phyloP scores from a whole-genome alignment of 1,139 yeast species.

The Spathaspora sp. region DNA sequence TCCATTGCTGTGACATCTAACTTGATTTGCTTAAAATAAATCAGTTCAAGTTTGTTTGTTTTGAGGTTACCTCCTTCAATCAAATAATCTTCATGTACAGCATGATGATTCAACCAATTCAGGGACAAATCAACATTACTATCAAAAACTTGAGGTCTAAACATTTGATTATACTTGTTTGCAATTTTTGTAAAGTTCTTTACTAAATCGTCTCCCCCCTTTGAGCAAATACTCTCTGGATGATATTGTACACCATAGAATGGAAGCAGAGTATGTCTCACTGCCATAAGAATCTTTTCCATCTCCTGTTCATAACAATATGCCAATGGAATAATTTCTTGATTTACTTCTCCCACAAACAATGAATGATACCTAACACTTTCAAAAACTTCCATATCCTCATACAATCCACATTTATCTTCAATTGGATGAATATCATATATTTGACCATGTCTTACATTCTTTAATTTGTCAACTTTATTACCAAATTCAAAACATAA shows the following conservation, averaged over 20 bases:
- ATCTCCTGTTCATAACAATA: constrained; percentile 35
- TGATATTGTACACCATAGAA: constrained; percentile 96
- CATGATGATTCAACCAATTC: constrained; percentile 12
- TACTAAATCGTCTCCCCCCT: constrained; percentile 58
- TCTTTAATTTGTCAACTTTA: constrained; percentile 48
- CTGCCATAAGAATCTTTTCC: constrained; percentile 73
- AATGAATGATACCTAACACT: constrained; percentile 91
- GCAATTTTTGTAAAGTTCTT: constrained; percentile 65
- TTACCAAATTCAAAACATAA: constrained; percentile 70
- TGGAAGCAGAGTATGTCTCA: constrained; percentile 57
- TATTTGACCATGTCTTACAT: constrained; percentile 85
- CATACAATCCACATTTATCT: constrained; percentile 16
- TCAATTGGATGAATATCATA: constrained; percentile 48
- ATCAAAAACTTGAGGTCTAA: constrained; percentile 13
- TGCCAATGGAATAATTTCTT: constrained; percentile 56
- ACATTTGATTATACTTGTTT: constrained; percentile 26
- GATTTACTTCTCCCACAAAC: constrained; percentile 44
- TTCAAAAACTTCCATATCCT: constrained; percentile 34
- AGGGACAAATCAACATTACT: not conserved
- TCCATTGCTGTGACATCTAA: constrained; percentile 33
- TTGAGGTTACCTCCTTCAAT: constrained; percentile 12
- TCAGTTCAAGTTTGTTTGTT: constrained; percentile 3
- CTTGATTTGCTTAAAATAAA: constrained; percentile 18
- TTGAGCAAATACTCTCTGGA: constrained; percentile 91
- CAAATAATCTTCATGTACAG: constrained; percentile 13